Evolutionary conservation across 1,284 basidiomycete species (phyloP).

Genomic region (Melampsora americana): DNA sequence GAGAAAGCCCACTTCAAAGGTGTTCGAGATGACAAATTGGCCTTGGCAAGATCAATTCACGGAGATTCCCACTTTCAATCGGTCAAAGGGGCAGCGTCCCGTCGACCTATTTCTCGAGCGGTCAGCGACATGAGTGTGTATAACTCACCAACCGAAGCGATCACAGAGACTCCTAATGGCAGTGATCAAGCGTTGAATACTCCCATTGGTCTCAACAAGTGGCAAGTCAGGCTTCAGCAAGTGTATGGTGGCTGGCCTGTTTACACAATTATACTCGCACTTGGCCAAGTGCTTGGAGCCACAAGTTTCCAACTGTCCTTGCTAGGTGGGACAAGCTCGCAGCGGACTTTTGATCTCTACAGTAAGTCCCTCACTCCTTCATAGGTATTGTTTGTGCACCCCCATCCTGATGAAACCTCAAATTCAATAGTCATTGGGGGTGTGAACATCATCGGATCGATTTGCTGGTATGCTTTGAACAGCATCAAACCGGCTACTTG

Average conservation of each 20-base stretch:
- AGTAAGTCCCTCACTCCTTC: constrained; percentile 50
- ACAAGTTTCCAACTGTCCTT: constrained; percentile 94
- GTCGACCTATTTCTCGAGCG: constrained; percentile 31
- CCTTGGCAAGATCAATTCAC: constrained; percentile 12
- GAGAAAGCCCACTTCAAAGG: constrained; percentile 85
- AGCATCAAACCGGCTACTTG: constrained; percentile 80
- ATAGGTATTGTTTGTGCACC: no score
- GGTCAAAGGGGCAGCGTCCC: background rate
- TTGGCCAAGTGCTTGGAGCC: constrained; percentile 76
- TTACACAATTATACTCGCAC: constrained; percentile 79
- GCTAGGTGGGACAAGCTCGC: constrained; percentile 76
- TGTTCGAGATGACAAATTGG: constrained; percentile 74
- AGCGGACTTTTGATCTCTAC: constrained; percentile 76
- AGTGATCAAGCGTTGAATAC: constrained; percentile 22
- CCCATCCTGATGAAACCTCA: no score
- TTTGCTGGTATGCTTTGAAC: constrained; percentile 86
- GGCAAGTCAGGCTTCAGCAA: constrained; percentile 43
- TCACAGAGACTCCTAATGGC: background rate
- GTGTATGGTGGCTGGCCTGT: constrained; percentile 69
- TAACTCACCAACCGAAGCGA: background rate
- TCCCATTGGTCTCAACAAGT: constrained; percentile 22
- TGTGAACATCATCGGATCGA: constrained; percentile 76
- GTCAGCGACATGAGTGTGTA: constrained; percentile 23
- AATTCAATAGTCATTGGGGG: constrained; percentile 63
- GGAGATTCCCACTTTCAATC: background rate